These are phyloP conservation scores for Porogramme epimiltina DNA, from an alignment of 1,284 basidiomycete species.

Conservation along the genomic window DNA sequence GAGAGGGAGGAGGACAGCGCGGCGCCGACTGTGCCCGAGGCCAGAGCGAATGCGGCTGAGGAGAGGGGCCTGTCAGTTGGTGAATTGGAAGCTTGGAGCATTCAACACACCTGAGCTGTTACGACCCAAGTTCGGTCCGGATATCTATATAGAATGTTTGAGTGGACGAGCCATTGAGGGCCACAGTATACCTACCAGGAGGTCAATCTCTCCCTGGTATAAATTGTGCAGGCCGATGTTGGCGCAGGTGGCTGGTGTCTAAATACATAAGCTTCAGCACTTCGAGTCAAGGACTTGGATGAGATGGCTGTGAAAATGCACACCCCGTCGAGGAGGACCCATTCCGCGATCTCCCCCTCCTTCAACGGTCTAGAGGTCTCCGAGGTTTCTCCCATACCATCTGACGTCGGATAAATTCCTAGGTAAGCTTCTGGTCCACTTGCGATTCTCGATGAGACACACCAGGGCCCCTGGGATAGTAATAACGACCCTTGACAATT, in stretches of 20 bases:
- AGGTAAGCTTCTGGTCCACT: background rate
- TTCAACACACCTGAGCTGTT: conserved; percentile 71
- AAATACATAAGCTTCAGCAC: no score
- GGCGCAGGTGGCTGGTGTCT: conserved; percentile 91
- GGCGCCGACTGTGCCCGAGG: conserved; percentile 90
- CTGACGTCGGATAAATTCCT: conserved; percentile 34
- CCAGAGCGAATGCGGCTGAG: conserved; percentile 81
- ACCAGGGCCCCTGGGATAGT: conserved; percentile 75
- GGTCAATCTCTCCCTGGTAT: conserved; percentile 82
- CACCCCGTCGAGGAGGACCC: conserved; percentile 88
- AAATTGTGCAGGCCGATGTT: conserved; percentile 90
- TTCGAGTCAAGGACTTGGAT: background rate
- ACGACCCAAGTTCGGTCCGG: conserved; percentile 77
- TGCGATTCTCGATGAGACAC: conserved; percentile 10
- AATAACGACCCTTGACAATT: conserved; percentile 74
- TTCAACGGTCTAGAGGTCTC: conserved; percentile 64
- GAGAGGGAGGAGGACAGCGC: conserved; percentile 82
- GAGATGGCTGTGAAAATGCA: conserved; percentile 24
- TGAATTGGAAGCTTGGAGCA: background rate
- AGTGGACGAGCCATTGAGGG: background rate
- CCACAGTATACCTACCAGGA: conserved; percentile 58
- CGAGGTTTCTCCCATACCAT: conserved; percentile 76
- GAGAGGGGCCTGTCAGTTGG: background rate
- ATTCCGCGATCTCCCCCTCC: conserved; percentile 80
- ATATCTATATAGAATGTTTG: conserved; percentile 48